phyloP scores from a whole-genome alignment of 2,329 filamentous ascomycete genomes.

The Aureobasidium lini region DNA sequence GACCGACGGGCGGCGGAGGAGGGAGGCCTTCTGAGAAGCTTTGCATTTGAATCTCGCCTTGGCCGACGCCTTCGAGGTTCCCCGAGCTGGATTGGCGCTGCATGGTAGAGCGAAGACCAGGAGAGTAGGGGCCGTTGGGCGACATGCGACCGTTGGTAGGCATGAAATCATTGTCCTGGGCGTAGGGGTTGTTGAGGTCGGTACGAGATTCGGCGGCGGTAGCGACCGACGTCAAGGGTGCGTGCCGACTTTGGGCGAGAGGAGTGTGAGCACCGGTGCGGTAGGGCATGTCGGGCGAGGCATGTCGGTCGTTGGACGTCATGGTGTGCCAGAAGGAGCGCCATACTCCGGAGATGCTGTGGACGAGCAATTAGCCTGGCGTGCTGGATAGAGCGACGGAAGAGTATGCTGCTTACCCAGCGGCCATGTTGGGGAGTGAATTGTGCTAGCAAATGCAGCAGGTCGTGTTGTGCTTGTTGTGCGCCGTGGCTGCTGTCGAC shows the following conservation, averaged over 20 bases:
- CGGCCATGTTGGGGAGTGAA: neutral
- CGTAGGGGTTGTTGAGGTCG: conserved; percentile 73
- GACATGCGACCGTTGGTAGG: conserved; percentile 72
- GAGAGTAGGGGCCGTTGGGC: conserved; percentile 71
- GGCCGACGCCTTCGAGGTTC: conserved; percentile 62
- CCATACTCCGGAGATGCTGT: conserved; percentile 58
- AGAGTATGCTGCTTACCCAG: neutral
- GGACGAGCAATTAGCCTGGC: neutral
- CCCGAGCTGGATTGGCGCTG: conserved; percentile 37
- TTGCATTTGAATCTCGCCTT: conserved; percentile 91
- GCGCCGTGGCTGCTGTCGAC: neutral
- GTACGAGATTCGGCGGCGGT: conserved; percentile 83
- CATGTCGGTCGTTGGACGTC: conserved; percentile 74
- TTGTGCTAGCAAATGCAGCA: neutral
- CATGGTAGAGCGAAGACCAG: conserved; percentile 76
- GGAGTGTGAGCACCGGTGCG: conserved; percentile 85
- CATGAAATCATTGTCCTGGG: conserved; percentile 67
- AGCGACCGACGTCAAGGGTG: conserved; percentile 77
- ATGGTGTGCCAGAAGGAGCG: conserved; percentile 89
- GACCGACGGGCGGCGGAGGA: conserved; percentile 75
- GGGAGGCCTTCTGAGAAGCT: conserved; percentile 87
- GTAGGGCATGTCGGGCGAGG: conserved; percentile 86
- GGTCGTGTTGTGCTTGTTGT: neutral
- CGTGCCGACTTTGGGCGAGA: conserved; percentile 72
- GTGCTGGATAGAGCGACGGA: neutral